Evolutionary conservation across 345 rosid genomes (phyloP).

Genomic region (Abelmoschus esculentus): DNA sequence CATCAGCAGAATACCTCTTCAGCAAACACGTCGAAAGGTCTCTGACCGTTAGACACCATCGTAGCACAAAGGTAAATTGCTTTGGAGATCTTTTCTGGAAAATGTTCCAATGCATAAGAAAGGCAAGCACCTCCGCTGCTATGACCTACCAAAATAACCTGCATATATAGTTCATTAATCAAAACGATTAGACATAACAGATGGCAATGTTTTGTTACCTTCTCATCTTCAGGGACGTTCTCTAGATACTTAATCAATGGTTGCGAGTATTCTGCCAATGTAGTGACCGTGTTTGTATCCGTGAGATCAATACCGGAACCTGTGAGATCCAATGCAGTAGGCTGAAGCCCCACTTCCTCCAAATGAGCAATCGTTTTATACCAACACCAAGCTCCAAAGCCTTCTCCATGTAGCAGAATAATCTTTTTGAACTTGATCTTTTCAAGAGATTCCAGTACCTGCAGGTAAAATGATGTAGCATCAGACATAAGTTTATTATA

Average conservation of each 20-base stretch:
- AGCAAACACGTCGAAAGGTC: slow-evolving; percentile 87
- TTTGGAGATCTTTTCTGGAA: slow-evolving; percentile 67
- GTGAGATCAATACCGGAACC: slow-evolving; percentile 81
- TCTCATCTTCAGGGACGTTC: slow-evolving; percentile 73
- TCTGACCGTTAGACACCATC: slow-evolving; percentile 81
- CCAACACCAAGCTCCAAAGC: slow-evolving; percentile 99
- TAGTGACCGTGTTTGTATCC: slow-evolving; percentile 52
- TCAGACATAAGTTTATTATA: not conserved
- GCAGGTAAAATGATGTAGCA: slow-evolving; percentile 1
- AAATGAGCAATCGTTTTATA: slow-evolving; percentile 72
- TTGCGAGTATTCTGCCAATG: slow-evolving; percentile 75
- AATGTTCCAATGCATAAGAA: slow-evolving; percentile 79
- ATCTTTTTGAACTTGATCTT: slow-evolving; percentile 49
- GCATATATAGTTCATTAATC: slow-evolving; percentile 11
- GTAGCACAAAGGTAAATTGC: slow-evolving; percentile 80
- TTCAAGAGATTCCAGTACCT: slow-evolving; percentile 69
- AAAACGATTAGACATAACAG: not conserved
- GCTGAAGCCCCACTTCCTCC: slow-evolving; percentile 78
- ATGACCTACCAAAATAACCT: slow-evolving; percentile 89
- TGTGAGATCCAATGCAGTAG: slow-evolving; percentile 76
- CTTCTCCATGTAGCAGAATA: slow-evolving; percentile 86
- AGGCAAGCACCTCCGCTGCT: slow-evolving; percentile 85
- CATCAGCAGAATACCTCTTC: slow-evolving; percentile 53
- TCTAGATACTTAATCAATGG: slow-evolving; percentile 60
- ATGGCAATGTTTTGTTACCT: slow-evolving; percentile 34